phyloP scores from a whole-genome alignment of 2,329 filamentous ascomycete genomes.

The Trichophyton benhamiae region DNA sequence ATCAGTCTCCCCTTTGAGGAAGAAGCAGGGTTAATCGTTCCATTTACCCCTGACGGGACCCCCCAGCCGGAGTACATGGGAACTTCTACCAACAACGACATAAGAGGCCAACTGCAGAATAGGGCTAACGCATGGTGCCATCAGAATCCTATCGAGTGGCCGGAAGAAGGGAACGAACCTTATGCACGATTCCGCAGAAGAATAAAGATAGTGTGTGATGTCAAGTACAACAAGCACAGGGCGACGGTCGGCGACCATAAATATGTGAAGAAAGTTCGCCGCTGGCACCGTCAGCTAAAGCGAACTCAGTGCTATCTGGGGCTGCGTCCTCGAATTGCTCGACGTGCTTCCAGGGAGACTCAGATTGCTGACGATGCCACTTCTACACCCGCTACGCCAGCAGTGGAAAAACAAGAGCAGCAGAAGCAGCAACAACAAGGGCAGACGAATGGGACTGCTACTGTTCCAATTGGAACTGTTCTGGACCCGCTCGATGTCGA shows the following conservation, averaged over 20 bases:
- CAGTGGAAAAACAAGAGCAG: constrained; percentile 16
- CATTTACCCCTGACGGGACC: constrained; percentile 48
- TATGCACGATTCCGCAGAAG: constrained; percentile 40
- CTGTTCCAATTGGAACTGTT: constrained; percentile 17
- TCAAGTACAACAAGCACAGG: constrained; percentile 40
- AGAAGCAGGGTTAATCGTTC: constrained; percentile 46
- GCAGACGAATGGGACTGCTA: constrained; percentile 16
- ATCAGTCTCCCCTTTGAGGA: constrained; percentile 48
- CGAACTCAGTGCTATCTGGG: constrained; percentile 60
- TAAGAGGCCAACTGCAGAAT: constrained; percentile 27
- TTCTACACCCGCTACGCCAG: constrained; percentile 3
- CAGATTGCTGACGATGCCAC: background rate
- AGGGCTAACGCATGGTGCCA: constrained; percentile 9
- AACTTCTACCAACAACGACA: constrained; percentile 38
- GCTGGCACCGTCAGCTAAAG: constrained; percentile 46
- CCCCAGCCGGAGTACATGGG: constrained; percentile 59
- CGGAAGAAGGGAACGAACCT: constrained; percentile 19
- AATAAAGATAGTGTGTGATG: constrained; percentile 41
- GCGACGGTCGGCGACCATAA: constrained; percentile 38
- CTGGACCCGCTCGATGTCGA: constrained; percentile 33
- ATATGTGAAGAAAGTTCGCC: constrained; percentile 38
- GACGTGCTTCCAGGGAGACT: constrained; percentile 1
- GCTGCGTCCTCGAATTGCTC: constrained; percentile 38
- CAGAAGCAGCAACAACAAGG: constrained; percentile 12
- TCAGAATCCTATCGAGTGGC: constrained; percentile 4